Percentiles rank a stretch among this genome's conserved stretches.
phyloP scores from a whole-genome alignment of 495 filamentous ascomycete species.

The Tuber aestivum region DNA sequence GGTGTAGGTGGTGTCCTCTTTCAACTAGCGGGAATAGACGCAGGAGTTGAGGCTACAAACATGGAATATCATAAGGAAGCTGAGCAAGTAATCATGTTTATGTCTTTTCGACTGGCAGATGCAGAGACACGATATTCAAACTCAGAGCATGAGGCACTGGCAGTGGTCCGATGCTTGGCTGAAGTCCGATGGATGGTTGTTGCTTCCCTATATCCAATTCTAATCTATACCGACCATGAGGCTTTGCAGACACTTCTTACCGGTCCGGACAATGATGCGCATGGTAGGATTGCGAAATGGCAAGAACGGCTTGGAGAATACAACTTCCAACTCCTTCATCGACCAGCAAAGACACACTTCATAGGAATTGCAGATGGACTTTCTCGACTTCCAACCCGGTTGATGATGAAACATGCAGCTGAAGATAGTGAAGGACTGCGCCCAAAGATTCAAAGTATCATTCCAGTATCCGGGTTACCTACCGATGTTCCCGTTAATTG shows the following conservation, averaged over 20 bases:
- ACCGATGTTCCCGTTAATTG: neutral
- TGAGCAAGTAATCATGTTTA: slow-evolving; percentile 6
- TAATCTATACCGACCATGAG: slow-evolving; percentile 1
- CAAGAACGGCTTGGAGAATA: neutral
- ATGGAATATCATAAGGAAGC: neutral
- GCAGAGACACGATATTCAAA: neutral
- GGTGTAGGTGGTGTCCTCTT: slow-evolving; percentile 7
- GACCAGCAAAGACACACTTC: neutral
- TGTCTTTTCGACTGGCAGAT: neutral
- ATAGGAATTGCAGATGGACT: neutral
- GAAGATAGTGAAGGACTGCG: too few relatives aligned
- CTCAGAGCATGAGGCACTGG: neutral
- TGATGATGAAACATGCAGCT: neutral
- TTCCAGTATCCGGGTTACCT: neutral
- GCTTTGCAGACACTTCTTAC: neutral
- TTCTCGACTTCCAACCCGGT: neutral
- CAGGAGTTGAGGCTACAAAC: neutral
- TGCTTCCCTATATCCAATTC: neutral
- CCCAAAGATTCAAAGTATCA: neutral
- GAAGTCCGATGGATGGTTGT: neutral
- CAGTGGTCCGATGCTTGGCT: neutral
- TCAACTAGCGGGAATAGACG: neutral
- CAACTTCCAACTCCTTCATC: neutral
- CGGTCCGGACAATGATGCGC: neutral
- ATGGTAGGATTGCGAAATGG: neutral